A percentile compares a stretch with the other conserved stretches of the same genome.
Conservation (phyloP, 2,329 filamentous ascomycete species). For the Shiraia sp. region DNA sequence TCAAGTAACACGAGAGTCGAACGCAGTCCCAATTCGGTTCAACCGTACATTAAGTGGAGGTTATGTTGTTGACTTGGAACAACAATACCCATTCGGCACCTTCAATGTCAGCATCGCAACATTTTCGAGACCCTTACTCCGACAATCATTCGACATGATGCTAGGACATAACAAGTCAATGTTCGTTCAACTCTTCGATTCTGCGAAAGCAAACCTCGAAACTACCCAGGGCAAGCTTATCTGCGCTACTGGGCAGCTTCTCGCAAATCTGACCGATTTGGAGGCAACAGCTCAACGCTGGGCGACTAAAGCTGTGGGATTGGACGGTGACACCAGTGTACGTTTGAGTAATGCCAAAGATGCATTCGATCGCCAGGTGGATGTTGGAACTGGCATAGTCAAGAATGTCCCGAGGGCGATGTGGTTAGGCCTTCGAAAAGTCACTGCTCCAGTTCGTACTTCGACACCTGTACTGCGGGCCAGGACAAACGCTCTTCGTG, state of each 20-base stretch:
- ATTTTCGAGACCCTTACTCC: constrained; percentile 42
- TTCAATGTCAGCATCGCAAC: constrained; percentile 54
- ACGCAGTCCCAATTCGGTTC: constrained; percentile 52
- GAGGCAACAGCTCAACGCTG: constrained; percentile 7
- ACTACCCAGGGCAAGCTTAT: constrained; percentile 23
- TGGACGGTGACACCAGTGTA: background rate
- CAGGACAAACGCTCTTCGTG: constrained; percentile 33
- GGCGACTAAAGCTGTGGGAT: background rate
- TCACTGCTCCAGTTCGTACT: constrained; percentile 31
- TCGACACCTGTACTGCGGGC: constrained; percentile 33
- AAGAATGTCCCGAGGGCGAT: constrained; percentile 22
- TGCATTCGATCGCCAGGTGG: constrained; percentile 11
- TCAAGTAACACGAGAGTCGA: constrained; percentile 50
- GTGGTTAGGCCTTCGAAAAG: constrained; percentile 26
- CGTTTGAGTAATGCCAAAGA: constrained; percentile 11
- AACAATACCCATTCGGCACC: constrained; percentile 53
- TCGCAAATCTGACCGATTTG: constrained; percentile 6
- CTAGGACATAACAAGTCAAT: constrained; percentile 39
- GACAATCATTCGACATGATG: constrained; percentile 37
- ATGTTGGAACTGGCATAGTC: constrained; percentile 7
- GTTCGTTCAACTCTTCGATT: constrained; percentile 24
- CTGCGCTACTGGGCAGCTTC: constrained; percentile 23
- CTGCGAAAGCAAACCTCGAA: constrained; percentile 20
- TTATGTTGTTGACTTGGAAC: constrained; percentile 56
- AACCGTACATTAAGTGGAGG: constrained; percentile 56